Conservation (phyloP, 805 yeast genomes). For the Suhomyces sp. region DNA sequence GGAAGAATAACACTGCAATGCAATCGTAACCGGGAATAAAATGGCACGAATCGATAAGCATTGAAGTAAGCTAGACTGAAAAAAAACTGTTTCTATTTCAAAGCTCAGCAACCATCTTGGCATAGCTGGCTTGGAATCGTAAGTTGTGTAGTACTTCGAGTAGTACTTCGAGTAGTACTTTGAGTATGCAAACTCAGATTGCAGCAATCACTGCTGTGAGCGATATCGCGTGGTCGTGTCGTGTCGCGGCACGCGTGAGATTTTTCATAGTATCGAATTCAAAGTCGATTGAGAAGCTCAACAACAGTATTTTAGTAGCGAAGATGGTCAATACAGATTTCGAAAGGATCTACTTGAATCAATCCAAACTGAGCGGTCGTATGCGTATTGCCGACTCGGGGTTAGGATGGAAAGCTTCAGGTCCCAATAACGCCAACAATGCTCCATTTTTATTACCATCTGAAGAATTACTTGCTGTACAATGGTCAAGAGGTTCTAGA, state of each 20-base stretch:
- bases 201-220: not conserved
- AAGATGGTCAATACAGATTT: slow-evolving; percentile 63
- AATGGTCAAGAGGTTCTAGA: slow-evolving; percentile 92
- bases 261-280: not conserved
- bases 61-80: not conserved
- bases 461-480: slow-evolving; percentile 72
- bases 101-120: not conserved
- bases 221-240: not conserved
- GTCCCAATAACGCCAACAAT: slow-evolving; percentile 39
- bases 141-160: not conserved
- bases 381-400: slow-evolving; percentile 97
- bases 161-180: not conserved
- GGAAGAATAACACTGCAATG: not conserved
- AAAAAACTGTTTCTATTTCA: not conserved
- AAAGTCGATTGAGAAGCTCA: not conserved
- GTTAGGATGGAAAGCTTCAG: slow-evolving; percentile 88
- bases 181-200: not conserved
- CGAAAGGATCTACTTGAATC: slow-evolving; percentile 87
- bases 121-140: not conserved
- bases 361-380: slow-evolving; percentile 78
- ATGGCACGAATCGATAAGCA: not conserved
- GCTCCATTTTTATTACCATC: slow-evolving; percentile 88
- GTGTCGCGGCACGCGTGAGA: slow-evolving; percentile 3
- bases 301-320: not conserved
- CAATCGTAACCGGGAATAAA: not conserved